Percentiles rank a stretch among this genome's conserved stretches.
phyloP scores from a whole-genome alignment of 257 asterid genomes.

The Nicotiana sylvestris region DNA sequence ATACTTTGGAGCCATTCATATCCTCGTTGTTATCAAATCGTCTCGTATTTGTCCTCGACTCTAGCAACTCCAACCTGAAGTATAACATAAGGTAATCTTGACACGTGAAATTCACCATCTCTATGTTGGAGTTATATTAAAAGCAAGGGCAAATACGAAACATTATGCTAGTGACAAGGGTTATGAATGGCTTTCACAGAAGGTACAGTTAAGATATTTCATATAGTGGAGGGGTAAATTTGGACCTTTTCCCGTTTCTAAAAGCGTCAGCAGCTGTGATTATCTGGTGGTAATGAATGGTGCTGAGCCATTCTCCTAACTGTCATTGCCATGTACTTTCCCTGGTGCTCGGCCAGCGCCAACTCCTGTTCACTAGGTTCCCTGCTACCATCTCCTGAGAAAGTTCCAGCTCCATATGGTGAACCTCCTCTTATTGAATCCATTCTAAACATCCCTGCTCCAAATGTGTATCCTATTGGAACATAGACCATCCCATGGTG shows the following conservation, averaged over 20 bases:
- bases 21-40: not conserved
- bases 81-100: not conserved
- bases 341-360: conserved; percentile 53
- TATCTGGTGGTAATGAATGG: not conserved
- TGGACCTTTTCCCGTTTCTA: not conserved
- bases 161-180: not conserved
- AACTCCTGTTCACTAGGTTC: conserved; percentile 41
- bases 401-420: conserved; percentile 50
- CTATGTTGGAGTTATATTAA: not conserved
- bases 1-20: not conserved
- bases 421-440: conserved; percentile 64
- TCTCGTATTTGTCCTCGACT: too few species aligned
- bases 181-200: not conserved
- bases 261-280: not conserved
- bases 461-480: conserved; percentile 86
- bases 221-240: not conserved
- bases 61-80: not conserved
- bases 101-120: not conserved
- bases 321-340: conserved; percentile 44
- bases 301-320: conserved; percentile 23
- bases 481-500: conserved; percentile 88
- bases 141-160: not conserved
- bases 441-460: conserved; percentile 82
- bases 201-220: not conserved
- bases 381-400: conserved; percentile 40